These are phyloP conservation scores for Hymenotorrendiella dingleyae DNA, from an alignment of 2,329 filamentous ascomycete genomes.

Conservation along the genomic window DNA sequence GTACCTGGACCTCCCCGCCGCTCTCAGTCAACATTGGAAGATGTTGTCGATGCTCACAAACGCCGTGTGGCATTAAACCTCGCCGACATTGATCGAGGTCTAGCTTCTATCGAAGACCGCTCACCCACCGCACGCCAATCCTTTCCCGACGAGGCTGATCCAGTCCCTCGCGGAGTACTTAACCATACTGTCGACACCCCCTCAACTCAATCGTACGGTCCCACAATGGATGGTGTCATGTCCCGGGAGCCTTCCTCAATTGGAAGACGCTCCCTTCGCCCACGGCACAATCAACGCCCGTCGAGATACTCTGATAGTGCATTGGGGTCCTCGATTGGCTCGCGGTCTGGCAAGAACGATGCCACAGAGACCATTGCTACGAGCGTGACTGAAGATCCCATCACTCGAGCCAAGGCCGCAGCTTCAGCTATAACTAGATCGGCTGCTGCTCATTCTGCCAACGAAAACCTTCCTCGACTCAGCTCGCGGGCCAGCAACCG, in stretches of 20 bases:
- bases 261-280: conserved; percentile 47
- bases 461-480: conserved; percentile 52
- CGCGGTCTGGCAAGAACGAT: conserved; percentile 47
- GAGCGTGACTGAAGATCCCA: conserved; percentile 32
- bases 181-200: conserved; percentile 48
- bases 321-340: conserved; percentile 74
- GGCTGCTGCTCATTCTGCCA: conserved; percentile 41
- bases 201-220: conserved; percentile 25
- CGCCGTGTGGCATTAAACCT: conserved; percentile 64
- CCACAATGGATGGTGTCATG: conserved; percentile 36
- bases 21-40: conserved; percentile 64
- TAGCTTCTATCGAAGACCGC: conserved; percentile 41
- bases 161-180: conserved; percentile 55
- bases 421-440: conserved; percentile 58
- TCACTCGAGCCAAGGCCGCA: conserved; percentile 37
- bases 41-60: conserved; percentile 63
- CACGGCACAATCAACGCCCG: conserved; percentile 46
- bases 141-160: conserved; percentile 51
- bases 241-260: conserved; percentile 35
- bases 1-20: conserved; percentile 48
- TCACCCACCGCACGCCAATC: conserved; percentile 34
- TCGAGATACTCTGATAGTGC: conserved; percentile 77
- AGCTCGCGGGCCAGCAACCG: conserved; percentile 65
- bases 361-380: conserved; percentile 33
- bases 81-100: conserved; percentile 57